Percentiles rank a stretch among this genome's conserved stretches.
These are phyloP conservation scores for Triticum aestivum DNA, from an alignment of 176 grass and related monocot species.

Conservation along the genomic window IWGSC_CS_RefSeq_v2.1 NC_057803.1:741452922-741453421, in stretches of 20 bases:
- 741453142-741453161: not conserved
- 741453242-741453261: slow-evolving; percentile 52
- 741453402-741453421: slow-evolving; percentile 84
- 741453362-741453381: not conserved
- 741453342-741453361: slow-evolving; percentile 19
- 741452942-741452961: slow-evolving; percentile 57
- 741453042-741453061: slow-evolving; percentile 52
- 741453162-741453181: slow-evolving; percentile 71
- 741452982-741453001: slow-evolving; percentile 73
- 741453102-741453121: slow-evolving; percentile 56
- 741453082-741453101: slow-evolving; percentile 69
- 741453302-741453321: slow-evolving; percentile 62
- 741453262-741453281: slow-evolving; percentile 36
- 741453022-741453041: slow-evolving; percentile 57
- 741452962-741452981: slow-evolving; percentile 46
- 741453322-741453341: no score
- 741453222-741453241: slow-evolving; percentile 56
- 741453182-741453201: slow-evolving; percentile 39
- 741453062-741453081: slow-evolving; percentile 69
- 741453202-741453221: slow-evolving; percentile 86
- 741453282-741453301: slow-evolving; percentile 93
- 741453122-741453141: slow-evolving; percentile 87
- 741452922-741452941: not conserved
- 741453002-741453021: slow-evolving; percentile 35
- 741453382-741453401: slow-evolving; percentile 33